Percentiles rank a stretch among this genome's conserved stretches.
These are phyloP conservation scores for Fomitopsis palustris DNA, from an alignment of 1,284 basidiomycete genomes.

Conservation along the genomic window DNA sequence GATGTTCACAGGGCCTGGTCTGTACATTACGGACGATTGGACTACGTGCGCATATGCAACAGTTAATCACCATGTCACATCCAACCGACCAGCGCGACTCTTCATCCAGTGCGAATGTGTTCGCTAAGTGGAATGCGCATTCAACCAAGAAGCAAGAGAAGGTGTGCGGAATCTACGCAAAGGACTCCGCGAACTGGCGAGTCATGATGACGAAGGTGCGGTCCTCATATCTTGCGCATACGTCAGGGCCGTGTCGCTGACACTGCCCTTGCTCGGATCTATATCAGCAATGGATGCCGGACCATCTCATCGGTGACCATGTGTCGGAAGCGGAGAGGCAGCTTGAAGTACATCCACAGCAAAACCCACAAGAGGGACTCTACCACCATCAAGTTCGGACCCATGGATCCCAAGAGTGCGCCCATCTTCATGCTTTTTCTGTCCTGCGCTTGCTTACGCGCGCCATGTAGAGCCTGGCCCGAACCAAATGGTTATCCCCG, in stretches of 20 bases:
- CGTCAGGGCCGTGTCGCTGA: not conserved
- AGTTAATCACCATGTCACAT: not conserved
- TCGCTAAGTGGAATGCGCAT: not conserved
- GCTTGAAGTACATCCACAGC: not conserved
- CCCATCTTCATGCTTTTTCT: too few relatives aligned
- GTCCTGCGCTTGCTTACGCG: not conserved
- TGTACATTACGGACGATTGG: not conserved
- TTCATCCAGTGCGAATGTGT: not conserved
- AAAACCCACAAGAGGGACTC: not conserved
- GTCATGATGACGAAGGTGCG: not conserved
- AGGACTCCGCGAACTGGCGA: not conserved
- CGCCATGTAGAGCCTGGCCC: not conserved
- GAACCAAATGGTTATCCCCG: not conserved
- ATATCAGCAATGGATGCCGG: not conserved
- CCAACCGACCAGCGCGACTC: not conserved
- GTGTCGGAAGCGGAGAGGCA: not conserved
- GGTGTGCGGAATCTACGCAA: not conserved
- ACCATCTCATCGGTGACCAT: not conserved
- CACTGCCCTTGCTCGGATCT: not conserved
- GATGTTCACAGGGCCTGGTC: not conserved
- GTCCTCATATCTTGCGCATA: too few relatives aligned
- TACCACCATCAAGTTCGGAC: not conserved
- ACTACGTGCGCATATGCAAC: not conserved
- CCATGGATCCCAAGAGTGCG: not conserved
- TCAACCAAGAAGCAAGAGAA: not conserved